Evolutionary conservation across 371 early-diverging fungal species (phyloP).

Genomic region (Circinella minor): DNA sequence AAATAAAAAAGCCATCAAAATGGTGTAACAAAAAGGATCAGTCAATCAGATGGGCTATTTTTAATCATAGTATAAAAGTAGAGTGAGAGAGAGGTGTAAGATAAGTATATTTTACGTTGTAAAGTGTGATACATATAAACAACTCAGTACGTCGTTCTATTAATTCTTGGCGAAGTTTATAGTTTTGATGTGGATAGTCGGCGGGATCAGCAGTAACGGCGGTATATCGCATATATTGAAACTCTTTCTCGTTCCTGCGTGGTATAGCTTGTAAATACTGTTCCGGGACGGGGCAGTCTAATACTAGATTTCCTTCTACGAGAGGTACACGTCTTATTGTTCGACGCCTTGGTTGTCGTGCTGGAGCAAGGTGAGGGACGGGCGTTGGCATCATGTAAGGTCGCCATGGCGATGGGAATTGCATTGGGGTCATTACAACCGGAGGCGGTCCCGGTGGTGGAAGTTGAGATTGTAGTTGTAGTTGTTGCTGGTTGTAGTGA

Average conservation of each 20-base stretch:
- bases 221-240: conserved; percentile 78
- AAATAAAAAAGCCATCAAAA: no score
- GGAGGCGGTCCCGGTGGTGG: neutral
- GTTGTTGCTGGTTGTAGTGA: neutral
- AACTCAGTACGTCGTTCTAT: conserved; percentile 79
- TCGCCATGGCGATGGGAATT: conserved; percentile 3
- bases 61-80: no score
- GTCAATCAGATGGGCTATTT: no score
- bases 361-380: conserved; percentile 13
- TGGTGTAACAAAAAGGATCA: no score
- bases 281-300: conserved; percentile 74
- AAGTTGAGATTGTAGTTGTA: neutral
- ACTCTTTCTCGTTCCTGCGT: conserved; percentile 62
- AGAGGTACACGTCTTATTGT: conserved; percentile 53
- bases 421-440: neutral
- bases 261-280: conserved; percentile 62
- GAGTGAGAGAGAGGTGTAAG: no score
- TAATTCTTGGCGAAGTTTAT: conserved; percentile 82
- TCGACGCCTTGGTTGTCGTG: conserved; percentile 21
- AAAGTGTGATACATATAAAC: conserved; percentile 90
- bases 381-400: conserved; percentile 4
- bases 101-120: conserved; percentile 64
- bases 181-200: conserved; percentile 70
- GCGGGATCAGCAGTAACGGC: conserved; percentile 81
- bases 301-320: conserved; percentile 70